Conservation (phyloP, 2,329 filamentous ascomycete species). For the Aureobasidium leucospermi region DNA sequence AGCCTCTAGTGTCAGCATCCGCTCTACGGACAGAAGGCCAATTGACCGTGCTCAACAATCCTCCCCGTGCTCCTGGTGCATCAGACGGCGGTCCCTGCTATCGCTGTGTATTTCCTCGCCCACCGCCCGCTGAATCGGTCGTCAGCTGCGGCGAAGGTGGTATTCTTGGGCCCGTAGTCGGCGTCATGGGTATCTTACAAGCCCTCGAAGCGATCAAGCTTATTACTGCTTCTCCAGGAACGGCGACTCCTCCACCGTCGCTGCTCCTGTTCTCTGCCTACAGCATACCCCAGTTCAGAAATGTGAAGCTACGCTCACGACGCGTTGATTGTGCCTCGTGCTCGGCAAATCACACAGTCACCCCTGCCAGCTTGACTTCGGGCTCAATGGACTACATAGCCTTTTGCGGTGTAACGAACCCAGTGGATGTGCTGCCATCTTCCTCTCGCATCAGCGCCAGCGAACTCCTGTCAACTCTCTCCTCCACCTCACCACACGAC, state of each 20-base stretch:
- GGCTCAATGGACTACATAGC: conserved; percentile 74
- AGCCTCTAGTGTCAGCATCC: conserved; percentile 80
- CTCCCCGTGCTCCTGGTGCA: conserved; percentile 55
- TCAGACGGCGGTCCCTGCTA: conserved; percentile 73
- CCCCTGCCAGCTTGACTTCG: conserved; percentile 52
- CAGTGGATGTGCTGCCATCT: conserved; percentile 48
- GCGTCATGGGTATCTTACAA: conserved; percentile 86
- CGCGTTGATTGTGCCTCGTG: conserved; percentile 71
- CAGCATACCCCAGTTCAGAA: conserved; percentile 56
- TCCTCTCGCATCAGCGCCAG: conserved; percentile 32
- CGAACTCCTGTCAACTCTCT: conserved; percentile 36
- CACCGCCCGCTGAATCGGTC: conserved; percentile 75
- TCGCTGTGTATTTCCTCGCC: conserved; percentile 81
- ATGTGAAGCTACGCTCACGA: conserved; percentile 63
- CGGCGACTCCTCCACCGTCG: conserved; percentile 26
- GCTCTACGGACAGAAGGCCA: conserved; percentile 86
- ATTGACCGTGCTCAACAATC: conserved; percentile 79
- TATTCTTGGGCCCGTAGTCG: conserved; percentile 85
- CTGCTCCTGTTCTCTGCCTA: conserved; percentile 51
- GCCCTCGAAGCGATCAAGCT: conserved; percentile 83
- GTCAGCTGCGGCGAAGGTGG: conserved; percentile 88
- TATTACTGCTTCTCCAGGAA: conserved; percentile 41
- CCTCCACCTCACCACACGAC: neutral
- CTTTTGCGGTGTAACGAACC: conserved; percentile 65
- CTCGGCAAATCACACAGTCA: conserved; percentile 55